phyloP scores from a whole-genome alignment of 2,329 filamentous ascomycete species.

The Ophiostoma sp. region DNA sequence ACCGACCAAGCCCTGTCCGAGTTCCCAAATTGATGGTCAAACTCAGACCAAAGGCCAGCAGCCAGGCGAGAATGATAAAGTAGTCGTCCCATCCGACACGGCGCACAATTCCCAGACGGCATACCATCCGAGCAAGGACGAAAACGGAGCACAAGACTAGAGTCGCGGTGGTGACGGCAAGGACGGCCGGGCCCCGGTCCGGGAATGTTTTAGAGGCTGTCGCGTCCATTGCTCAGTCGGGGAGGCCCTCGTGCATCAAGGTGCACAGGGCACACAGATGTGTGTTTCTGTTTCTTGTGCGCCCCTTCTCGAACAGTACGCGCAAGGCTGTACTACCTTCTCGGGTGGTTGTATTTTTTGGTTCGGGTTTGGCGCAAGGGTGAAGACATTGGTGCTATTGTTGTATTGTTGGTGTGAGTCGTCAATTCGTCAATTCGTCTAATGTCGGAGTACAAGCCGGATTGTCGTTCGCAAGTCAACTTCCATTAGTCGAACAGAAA shows the following conservation, averaged over 20 bases:
- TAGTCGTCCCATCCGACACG: slow-evolving; percentile 75
- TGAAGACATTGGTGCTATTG: not conserved
- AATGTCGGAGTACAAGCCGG: not conserved
- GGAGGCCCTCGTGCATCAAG: not conserved
- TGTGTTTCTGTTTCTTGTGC: slow-evolving; percentile 3
- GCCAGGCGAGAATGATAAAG: slow-evolving; percentile 78
- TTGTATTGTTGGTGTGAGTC: too few species aligned
- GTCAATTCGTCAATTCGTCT: not conserved
- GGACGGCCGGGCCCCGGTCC: slow-evolving; percentile 61
- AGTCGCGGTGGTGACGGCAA: slow-evolving; percentile 69
- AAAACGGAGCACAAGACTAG: slow-evolving; percentile 71
- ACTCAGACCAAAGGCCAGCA: slow-evolving; percentile 66
- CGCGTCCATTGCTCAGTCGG: slow-evolving; percentile 4
- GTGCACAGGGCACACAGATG: slow-evolving; percentile 13
- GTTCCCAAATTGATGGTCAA: slow-evolving; percentile 66
- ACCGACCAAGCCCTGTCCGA: slow-evolving; percentile 65
- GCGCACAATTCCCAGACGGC: slow-evolving; percentile 70
- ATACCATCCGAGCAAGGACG: slow-evolving; percentile 71
- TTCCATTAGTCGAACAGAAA: not conserved
- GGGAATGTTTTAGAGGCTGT: slow-evolving; percentile 34
- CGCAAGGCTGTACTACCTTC: slow-evolving; percentile 1
- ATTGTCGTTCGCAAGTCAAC: not conserved
- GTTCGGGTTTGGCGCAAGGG: not conserved
- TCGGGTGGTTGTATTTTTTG: too few species aligned
- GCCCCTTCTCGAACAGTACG: not conserved